Evolutionary conservation across 2,329 filamentous ascomycete genomes (phyloP).

Genomic region (Lizonia empirigonia): DNA sequence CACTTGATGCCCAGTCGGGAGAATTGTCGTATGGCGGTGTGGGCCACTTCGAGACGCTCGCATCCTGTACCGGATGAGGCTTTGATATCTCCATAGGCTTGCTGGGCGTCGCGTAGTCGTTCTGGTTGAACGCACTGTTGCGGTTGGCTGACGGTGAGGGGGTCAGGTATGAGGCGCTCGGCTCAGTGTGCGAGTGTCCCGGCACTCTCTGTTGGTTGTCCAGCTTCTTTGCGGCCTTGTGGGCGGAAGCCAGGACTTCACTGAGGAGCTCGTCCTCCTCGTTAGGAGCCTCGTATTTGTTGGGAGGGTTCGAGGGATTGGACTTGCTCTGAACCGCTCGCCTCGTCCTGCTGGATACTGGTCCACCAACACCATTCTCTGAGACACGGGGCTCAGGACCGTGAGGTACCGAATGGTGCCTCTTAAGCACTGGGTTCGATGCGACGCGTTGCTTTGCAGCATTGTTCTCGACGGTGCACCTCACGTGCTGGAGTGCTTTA

Average conservation of each 20-base stretch:
- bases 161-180: slow-evolving; percentile 68
- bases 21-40: slow-evolving; percentile 94
- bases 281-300: slow-evolving; percentile 90
- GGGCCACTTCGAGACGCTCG: slow-evolving; percentile 76
- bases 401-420: slow-evolving; percentile 55
- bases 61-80: slow-evolving; percentile 49
- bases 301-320: slow-evolving; percentile 76
- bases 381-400: slow-evolving; percentile 60
- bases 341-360: slow-evolving; percentile 79
- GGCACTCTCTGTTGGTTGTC: slow-evolving; percentile 57
- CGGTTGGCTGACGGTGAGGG: slow-evolving; percentile 82
- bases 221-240: slow-evolving; percentile 73
- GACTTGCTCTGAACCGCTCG: slow-evolving; percentile 72
- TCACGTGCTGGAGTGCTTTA: slow-evolving; percentile 64
- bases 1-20: slow-evolving; percentile 85
- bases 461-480: slow-evolving; percentile 61
- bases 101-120: slow-evolving; percentile 65
- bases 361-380: slow-evolving; percentile 60
- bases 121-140: slow-evolving; percentile 74
- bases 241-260: slow-evolving; percentile 80
- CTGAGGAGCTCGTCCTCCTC: slow-evolving; percentile 96
- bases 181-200: slow-evolving; percentile 60
- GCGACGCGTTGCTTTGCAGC: slow-evolving; percentile 48
- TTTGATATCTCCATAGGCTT: slow-evolving; percentile 72
- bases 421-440: slow-evolving; percentile 55